These are phyloP conservation scores for Colletotrichum sublineola DNA, from an alignment of 2,329 filamentous ascomycete genomes.

Conservation along the genomic window DNA sequence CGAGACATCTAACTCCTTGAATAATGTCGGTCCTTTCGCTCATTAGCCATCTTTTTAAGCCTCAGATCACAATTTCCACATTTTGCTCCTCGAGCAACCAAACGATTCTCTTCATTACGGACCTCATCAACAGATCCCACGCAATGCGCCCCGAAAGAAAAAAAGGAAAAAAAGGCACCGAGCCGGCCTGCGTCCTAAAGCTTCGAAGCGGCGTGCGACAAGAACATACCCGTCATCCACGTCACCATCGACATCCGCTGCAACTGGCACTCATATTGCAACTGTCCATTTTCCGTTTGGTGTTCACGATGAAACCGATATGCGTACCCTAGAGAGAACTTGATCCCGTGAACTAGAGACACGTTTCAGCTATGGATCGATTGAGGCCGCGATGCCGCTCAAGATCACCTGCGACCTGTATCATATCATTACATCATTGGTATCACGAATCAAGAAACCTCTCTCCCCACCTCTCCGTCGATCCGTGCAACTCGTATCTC, in stretches of 20 bases:
- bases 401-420: not conserved
- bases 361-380: not conserved
- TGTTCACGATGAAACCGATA: not conserved
- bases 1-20: not conserved
- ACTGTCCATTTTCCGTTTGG: not conserved
- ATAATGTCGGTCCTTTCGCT: too few relatives aligned
- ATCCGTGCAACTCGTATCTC: not conserved
- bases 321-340: not conserved
- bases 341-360: not conserved
- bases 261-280: not conserved
- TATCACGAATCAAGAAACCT: not conserved
- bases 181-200: conserved; percentile 4
- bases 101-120: conserved; percentile 9
- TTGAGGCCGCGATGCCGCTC: too few relatives aligned
- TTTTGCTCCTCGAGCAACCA: not conserved
- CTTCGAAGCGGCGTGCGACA: conserved; percentile 6
- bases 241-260: conserved; percentile 16
- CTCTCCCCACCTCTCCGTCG: not conserved
- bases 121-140: conserved; percentile 6
- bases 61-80: not conserved
- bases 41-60: too few relatives aligned
- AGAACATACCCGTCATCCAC: conserved; percentile 12
- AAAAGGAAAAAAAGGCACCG: not conserved
- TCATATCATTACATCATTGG: not conserved
- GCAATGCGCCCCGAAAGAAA: not conserved